Evolutionary conservation across 805 yeast species (phyloP), one percentile per base, ranked within the genome.

Genomic region (Blastobotrys chiropterorum): DNA sequence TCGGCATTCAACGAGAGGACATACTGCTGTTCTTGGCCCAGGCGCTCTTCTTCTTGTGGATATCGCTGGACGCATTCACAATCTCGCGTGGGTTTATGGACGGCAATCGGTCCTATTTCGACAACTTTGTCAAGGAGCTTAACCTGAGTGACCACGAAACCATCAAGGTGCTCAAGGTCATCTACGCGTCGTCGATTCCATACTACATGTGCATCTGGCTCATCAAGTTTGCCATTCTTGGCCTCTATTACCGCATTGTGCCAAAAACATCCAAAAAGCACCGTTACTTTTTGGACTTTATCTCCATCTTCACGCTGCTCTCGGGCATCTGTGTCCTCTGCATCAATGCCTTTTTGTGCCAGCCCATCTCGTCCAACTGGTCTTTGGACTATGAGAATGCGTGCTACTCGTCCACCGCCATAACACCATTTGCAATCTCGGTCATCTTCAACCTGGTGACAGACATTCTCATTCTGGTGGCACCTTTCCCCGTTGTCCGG

Each of bases 381-480:
- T 34, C 56, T 1, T 57, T 60, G 4, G 49, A 55, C 49, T 15
- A 20, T 13, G 44, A 44, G 2, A 46, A 34, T 7, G 41, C 42
- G 14, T 61, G 65, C 48, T 60, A 60, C 48, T 54, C 65, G 7
- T 59, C 64, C 8, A 59, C 65, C n/a, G 53, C 63, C 11, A 45
- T 50, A 6, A 45, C 52, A 15, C 64, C 64, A 3, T 61, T 61
- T 45, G 48, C 50, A 3, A 48, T 59, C 8, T 53, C 62, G 4
- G 62, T 59, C 4, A 45, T 56, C 22, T 47, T 53, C 50, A 61
- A 61, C 56, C 42, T 61, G 42, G 26, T 58, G 15, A 57, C 57
- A 22, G 65, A 61, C 41, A 43, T 59, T 17, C 43, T 54, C 39
- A 59, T 61, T 22, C 59, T 61, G 49, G 42, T 51, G 26, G 46